Percentiles rank a stretch among this genome's conserved stretches.
Conservation (phyloP, 345 rosid genomes). For the Citrus inodora region DNA sequence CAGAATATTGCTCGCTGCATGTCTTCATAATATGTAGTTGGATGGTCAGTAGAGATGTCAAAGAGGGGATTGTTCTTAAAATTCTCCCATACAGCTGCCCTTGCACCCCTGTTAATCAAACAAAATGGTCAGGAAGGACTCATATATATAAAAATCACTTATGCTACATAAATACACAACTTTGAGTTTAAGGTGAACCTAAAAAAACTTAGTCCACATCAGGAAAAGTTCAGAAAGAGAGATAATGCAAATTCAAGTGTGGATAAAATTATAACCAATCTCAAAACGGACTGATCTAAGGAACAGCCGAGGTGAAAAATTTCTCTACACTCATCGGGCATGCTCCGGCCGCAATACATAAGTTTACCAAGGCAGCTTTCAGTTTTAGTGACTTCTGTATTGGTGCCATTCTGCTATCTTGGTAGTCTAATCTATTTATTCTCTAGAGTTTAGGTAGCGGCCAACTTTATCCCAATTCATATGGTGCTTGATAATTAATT, state of each 20-base stretch:
- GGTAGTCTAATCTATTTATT: background rate
- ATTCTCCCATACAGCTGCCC: slow-evolving; percentile 99
- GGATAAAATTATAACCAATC: background rate
- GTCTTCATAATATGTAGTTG: slow-evolving; percentile 91
- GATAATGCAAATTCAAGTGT: background rate
- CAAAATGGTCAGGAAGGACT: slow-evolving; percentile 12
- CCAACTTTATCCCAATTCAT: background rate
- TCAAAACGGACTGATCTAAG: background rate
- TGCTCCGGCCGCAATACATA: background rate
- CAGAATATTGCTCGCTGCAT: slow-evolving; percentile 96
- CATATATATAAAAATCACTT: background rate
- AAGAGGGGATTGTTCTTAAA: slow-evolving; percentile 90
- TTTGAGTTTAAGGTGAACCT: background rate
- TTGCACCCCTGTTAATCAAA: slow-evolving; percentile 67
- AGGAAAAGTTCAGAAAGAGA: background rate
- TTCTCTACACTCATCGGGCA: background rate
- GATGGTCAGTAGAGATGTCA: slow-evolving; percentile 95
- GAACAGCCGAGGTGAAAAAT: background rate
- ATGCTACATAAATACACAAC: background rate
- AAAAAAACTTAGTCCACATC: background rate
- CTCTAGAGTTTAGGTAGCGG: background rate
- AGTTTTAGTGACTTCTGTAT: background rate
- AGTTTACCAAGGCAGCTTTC: background rate
- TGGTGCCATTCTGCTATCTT: background rate
- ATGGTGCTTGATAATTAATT: background rate